These are phyloP conservation scores for Saturnispora gosingensis DNA, from an alignment of 805 yeast species.

Conservation along the genomic window DNA sequence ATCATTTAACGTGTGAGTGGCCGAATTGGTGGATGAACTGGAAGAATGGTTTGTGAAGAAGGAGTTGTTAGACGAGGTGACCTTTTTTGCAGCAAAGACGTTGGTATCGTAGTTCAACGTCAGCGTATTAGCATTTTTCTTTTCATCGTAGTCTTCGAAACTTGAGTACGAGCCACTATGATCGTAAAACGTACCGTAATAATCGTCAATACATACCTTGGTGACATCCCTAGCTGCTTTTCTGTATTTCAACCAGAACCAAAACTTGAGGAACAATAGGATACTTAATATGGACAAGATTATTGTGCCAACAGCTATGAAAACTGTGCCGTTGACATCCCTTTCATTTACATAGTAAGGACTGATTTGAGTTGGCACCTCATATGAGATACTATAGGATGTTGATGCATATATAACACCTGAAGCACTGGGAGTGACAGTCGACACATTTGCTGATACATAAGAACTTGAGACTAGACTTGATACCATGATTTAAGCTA, in stretches of 20 bases:
- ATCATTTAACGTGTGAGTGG: neutral
- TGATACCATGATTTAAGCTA: neutral
- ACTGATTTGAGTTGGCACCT: slow-evolving; percentile 17
- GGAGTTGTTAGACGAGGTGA: slow-evolving; percentile 8
- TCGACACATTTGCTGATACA: neutral
- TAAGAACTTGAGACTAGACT: neutral
- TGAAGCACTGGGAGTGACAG: neutral
- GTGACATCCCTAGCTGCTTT: slow-evolving; percentile 13
- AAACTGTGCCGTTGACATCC: slow-evolving; percentile 32
- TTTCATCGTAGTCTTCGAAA: slow-evolving; percentile 9
- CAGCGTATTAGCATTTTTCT: neutral
- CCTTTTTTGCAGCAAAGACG: slow-evolving; percentile 8
- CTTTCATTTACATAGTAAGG: slow-evolving; percentile 26
- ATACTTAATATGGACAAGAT: slow-evolving; percentile 20
- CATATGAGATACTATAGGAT: neutral
- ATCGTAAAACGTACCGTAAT: slow-evolving; percentile 13
- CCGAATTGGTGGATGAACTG: slow-evolving; percentile 6
- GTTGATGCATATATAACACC: neutral
- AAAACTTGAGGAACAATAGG: slow-evolving; percentile 17
- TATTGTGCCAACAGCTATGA: slow-evolving; percentile 34
- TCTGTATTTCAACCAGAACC: slow-evolving; percentile 21
- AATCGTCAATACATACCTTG: slow-evolving; percentile 13
- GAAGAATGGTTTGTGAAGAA: slow-evolving; percentile 10
- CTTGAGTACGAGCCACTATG: slow-evolving; percentile 6
- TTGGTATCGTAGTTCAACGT: slow-evolving; percentile 12